Percentiles rank a stretch among this genome's conserved stretches.
These are phyloP conservation scores for Debaryomyces subglobosus DNA, from an alignment of 1,139 yeast genomes.

Conservation along the genomic window DNA sequence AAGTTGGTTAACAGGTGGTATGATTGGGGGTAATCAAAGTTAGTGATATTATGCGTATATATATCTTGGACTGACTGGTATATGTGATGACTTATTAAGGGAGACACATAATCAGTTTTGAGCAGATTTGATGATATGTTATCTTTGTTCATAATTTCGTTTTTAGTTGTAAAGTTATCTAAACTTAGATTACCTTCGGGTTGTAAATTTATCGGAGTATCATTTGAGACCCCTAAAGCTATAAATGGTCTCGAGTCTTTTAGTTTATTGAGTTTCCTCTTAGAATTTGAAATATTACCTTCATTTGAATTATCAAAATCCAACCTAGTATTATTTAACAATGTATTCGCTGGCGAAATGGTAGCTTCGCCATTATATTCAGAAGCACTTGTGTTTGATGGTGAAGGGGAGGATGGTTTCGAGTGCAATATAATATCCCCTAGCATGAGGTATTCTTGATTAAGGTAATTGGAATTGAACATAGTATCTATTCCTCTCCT, in stretches of 20 bases:
- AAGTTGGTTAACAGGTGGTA: slow-evolving; percentile 64
- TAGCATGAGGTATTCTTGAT: slow-evolving; percentile 61
- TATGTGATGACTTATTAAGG: slow-evolving; percentile 59
- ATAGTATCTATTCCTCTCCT: slow-evolving; percentile 17
- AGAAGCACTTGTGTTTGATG: slow-evolving; percentile 33
- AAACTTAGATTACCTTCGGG: background rate
- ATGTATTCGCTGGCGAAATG: slow-evolving; percentile 19
- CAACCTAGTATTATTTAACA: background rate
- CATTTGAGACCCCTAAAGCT: slow-evolving; percentile 37
- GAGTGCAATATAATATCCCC: slow-evolving; percentile 56
- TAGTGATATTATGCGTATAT: slow-evolving; percentile 54
- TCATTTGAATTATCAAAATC: slow-evolving; percentile 2
- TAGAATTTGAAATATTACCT: slow-evolving; percentile 11
- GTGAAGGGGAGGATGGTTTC: slow-evolving; percentile 56
- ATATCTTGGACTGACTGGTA: slow-evolving; percentile 69
- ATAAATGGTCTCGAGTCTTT: slow-evolving; percentile 46
- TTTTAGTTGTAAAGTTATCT: background rate
- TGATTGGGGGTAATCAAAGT: slow-evolving; percentile 69
- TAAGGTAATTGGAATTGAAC: slow-evolving; percentile 45
- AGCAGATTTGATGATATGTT: slow-evolving; percentile 7
- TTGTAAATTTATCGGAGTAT: slow-evolving; percentile 12
- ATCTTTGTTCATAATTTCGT: background rate
- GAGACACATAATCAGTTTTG: slow-evolving; percentile 47
- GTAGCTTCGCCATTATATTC: slow-evolving; percentile 21
- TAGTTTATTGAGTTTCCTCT: slow-evolving; percentile 21